A percentile compares a stretch with the other conserved stretches of the same genome.
Conservation (phyloP, 768 basidiomycete genomes). For the Lactarius akahatsu region DNA sequence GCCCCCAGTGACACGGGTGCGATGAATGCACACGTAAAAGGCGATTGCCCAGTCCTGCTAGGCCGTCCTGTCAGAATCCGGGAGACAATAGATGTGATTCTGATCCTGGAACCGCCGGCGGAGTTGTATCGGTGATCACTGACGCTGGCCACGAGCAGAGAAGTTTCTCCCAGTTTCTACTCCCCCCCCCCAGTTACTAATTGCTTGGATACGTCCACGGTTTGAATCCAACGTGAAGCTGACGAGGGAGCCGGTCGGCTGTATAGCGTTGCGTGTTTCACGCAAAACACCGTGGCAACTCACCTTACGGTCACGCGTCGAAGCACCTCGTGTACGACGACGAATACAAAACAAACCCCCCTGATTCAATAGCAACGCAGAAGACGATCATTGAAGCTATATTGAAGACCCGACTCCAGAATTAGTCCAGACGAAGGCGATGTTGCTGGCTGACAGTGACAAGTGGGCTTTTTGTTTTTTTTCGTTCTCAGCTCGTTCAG, state of each 20-base stretch:
- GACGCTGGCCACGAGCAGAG: background rate
- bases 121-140: conserved; percentile 25
- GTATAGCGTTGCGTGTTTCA: background rate
- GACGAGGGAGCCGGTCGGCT: background rate
- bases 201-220: background rate
- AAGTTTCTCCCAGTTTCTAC: background rate
- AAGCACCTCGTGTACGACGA: background rate
- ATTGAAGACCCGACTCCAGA: background rate
- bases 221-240: background rate
- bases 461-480: background rate
- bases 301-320: background rate
- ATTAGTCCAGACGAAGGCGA: too few relatives aligned
- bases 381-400: background rate
- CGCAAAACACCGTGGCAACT: background rate
- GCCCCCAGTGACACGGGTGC: background rate
- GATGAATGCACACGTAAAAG: conserved; percentile 12
- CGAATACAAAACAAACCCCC: background rate
- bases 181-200: background rate
- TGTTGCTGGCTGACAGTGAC: background rate
- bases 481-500: background rate
- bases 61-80: conserved; percentile 1
- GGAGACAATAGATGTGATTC: conserved; percentile 20
- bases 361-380: background rate
- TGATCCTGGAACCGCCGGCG: conserved; percentile 20
- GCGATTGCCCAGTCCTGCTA: conserved; percentile 14